Evolutionary conservation across 2,329 filamentous ascomycete genomes (phyloP).

Genomic region (Pseudogymnoascus verrucosus): DNA sequence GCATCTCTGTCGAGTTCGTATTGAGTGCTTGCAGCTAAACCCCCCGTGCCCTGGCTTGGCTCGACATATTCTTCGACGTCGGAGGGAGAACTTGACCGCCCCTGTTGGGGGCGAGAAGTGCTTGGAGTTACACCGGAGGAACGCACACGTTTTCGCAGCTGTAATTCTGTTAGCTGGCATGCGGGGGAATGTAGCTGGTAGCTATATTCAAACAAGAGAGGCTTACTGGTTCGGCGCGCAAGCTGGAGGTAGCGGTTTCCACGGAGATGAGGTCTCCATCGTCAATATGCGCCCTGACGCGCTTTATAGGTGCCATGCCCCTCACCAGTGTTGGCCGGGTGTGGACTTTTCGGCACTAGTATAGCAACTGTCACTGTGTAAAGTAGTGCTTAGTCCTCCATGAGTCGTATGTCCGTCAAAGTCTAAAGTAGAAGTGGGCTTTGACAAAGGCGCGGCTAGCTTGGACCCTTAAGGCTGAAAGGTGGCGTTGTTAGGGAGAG

Average conservation of each 20-base stretch:
- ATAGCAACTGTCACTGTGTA: not conserved
- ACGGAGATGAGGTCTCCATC: not conserved
- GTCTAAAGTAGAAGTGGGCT: not conserved
- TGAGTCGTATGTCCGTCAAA: not conserved
- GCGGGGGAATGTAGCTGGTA: not conserved
- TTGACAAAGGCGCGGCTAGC: not conserved
- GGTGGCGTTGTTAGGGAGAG: not conserved
- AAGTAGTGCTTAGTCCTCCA: not conserved
- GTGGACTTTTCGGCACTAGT: not conserved
- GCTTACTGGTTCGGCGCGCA: not conserved
- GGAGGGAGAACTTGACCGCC: constrained; percentile 13
- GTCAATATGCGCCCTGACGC: not conserved
- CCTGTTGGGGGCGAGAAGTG: not conserved
- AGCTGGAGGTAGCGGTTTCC: not conserved
- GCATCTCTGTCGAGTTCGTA: constrained; percentile 55
- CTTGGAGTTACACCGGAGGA: not conserved
- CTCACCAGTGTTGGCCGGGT: not conserved
- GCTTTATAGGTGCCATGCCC: constrained; percentile 3
- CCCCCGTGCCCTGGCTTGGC: constrained; percentile 8
- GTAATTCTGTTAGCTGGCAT: not conserved
- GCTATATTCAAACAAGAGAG: not conserved
- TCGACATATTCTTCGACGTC: constrained; percentile 23
- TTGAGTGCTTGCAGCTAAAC: constrained; percentile 39
- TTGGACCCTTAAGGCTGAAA: constrained; percentile 2
- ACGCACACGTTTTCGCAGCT: constrained; percentile 1